phyloP scores from a whole-genome alignment of 2,329 filamentous ascomycete genomes.

The Fusarium tupiense region DNA sequence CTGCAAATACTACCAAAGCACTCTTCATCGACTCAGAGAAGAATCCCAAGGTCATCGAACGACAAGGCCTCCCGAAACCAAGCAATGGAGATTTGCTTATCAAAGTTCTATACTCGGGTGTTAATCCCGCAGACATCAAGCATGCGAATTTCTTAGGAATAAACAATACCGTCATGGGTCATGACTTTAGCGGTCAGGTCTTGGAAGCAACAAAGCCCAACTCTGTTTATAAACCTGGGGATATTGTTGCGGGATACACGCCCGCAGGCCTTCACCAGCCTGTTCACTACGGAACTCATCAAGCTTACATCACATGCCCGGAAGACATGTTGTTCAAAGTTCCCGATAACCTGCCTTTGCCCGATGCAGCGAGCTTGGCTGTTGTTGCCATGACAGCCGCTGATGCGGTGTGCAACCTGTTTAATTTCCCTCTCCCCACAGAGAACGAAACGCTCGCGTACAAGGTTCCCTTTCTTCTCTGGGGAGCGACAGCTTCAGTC shows the following conservation, averaged over 20 bases:
- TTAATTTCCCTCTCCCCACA: neutral
- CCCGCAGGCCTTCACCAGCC: neutral
- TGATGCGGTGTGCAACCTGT: neutral
- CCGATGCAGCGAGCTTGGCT: neutral
- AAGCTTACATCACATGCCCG: neutral
- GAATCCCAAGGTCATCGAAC: neutral
- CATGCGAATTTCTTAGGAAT: neutral
- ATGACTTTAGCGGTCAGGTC: neutral
- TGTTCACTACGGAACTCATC: neutral
- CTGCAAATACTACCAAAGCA: neutral
- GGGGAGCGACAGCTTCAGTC: neutral
- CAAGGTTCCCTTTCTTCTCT: neutral
- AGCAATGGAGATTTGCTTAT: neutral
- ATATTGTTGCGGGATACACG: neutral
- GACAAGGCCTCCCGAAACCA: neutral
- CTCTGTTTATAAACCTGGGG: neutral
- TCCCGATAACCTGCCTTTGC: neutral
- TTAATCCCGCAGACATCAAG: neutral
- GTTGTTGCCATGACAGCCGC: neutral
- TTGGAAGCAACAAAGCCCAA: neutral
- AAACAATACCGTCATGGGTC: neutral
- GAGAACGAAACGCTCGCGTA: rapidly evolving
- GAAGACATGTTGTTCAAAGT: neutral
- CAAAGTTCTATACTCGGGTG: neutral
- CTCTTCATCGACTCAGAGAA: neutral